phyloP scores from a whole-genome alignment of 441 rosid species.

The Hypseocharis bilobata region DNA sequence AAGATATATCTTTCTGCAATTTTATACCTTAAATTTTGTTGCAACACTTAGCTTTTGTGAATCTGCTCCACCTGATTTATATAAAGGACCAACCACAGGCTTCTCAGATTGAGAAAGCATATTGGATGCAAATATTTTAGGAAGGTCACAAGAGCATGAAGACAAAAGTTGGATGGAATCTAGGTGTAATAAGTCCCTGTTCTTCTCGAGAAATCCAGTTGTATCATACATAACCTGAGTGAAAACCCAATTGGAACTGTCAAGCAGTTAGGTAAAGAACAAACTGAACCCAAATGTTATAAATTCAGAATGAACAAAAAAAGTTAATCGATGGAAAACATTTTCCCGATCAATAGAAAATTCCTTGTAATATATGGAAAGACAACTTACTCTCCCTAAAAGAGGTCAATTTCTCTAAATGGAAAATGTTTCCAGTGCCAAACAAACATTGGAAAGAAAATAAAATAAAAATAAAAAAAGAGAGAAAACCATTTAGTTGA shows the following conservation, averaged over 20 bases:
- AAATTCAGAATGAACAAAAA: neutral
- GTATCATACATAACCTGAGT: constrained; percentile 85
- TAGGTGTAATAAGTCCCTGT: constrained; percentile 83
- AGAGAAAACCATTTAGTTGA: no score
- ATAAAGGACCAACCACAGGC: constrained; percentile 67
- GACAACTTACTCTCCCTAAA: no score
- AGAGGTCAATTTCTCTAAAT: no score
- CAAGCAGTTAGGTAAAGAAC: constrained; percentile 22
- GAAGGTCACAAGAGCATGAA: constrained; percentile 78
- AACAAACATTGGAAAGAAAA: no score
- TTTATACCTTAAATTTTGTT: constrained; percentile 78
- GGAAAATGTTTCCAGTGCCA: no score
- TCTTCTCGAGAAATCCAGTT: constrained; percentile 90
- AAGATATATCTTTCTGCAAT: neutral
- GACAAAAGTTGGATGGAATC: constrained; percentile 92
- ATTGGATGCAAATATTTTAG: constrained; percentile 77
- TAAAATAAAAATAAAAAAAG: no score
- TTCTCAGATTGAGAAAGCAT: constrained; percentile 78
- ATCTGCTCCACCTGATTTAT: constrained; percentile 96
- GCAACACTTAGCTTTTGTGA: constrained; percentile 89
- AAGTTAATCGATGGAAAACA: neutral
- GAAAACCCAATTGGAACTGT: constrained; percentile 26
- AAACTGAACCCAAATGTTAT: constrained; percentile 7
- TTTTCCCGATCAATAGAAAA: no score
- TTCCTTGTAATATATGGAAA: no score